Percentiles rank a stretch among this genome's conserved stretches.
Evolutionary conservation across 441 rosid species (phyloP).

Genomic region (Bruguiera hainesii): DNA sequence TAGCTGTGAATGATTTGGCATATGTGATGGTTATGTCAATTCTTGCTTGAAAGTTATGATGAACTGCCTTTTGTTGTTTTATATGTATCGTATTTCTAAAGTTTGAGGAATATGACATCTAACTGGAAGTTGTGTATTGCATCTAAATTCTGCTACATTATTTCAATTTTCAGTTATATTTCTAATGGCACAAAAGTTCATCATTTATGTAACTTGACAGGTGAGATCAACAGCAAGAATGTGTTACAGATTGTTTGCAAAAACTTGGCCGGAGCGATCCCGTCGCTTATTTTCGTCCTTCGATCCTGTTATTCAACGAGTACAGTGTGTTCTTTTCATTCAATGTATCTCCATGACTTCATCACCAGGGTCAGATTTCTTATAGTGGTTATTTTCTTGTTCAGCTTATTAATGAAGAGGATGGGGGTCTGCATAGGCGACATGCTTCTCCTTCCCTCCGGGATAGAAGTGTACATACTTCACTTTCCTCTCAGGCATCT

Average conservation of each 20-base stretch:
- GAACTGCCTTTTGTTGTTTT: no score
- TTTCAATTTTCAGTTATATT: background rate
- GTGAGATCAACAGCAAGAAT: conserved; percentile 96
- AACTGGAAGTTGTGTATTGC: no score
- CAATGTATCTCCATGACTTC: background rate
- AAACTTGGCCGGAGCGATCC: conserved; percentile 99
- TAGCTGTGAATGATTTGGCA: no score
- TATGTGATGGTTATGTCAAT: no score
- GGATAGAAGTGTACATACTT: conserved; percentile 73
- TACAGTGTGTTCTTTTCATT: conserved; percentile 23
- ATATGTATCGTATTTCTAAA: no score
- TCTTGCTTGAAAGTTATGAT: no score
- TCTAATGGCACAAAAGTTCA: conserved; percentile 12
- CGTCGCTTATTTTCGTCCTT: conserved; percentile 87
- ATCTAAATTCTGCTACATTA: no score
- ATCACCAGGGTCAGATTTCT: background rate
- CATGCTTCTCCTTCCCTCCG: conserved; percentile 97
- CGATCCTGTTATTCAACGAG: conserved; percentile 97
- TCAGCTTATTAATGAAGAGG: conserved; percentile 96
- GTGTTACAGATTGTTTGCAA: conserved; percentile 98
- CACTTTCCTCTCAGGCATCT: conserved; percentile 53
- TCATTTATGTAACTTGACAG: conserved; percentile 41
- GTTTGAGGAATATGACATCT: no score
- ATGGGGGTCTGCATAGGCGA: conserved; percentile 91
- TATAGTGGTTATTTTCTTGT: background rate